Conservation (phyloP, 148 eudicot genomes). For the Chenopodium album region DNA sequence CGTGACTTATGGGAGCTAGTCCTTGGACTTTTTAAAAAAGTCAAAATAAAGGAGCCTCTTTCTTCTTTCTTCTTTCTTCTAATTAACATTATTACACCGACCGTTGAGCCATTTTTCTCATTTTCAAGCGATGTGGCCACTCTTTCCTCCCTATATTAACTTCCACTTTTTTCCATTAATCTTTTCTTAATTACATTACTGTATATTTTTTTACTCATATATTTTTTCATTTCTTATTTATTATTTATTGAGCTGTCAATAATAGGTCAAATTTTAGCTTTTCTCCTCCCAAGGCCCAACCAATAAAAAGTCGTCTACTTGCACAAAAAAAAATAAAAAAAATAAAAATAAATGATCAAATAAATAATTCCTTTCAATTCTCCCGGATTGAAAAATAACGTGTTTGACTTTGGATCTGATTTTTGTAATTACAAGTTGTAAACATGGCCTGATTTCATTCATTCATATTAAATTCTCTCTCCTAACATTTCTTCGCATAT, state of each 20-base stretch:
- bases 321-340: neutral
- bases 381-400: neutral
- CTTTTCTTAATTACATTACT: too few species aligned
- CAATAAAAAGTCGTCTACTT: neutral
- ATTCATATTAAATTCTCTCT: neutral
- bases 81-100: neutral
- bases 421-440: neutral
- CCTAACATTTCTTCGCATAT: neutral
- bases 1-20: neutral
- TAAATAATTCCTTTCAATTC: neutral
- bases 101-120: neutral
- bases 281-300: neutral
- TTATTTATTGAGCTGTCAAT: constrained; percentile 12
- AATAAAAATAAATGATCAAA: neutral
- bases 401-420: neutral
- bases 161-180: too few species aligned
- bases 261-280: constrained; percentile 17
- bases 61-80: neutral
- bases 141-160: neutral
- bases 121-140: neutral
- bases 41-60: constrained; percentile 1
- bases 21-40: neutral
- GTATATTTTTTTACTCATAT: too few species aligned
- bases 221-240: neutral
- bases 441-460: neutral